Conservation (phyloP, 2,329 filamentous ascomycete species). For the Thelonectria olida region DNA sequence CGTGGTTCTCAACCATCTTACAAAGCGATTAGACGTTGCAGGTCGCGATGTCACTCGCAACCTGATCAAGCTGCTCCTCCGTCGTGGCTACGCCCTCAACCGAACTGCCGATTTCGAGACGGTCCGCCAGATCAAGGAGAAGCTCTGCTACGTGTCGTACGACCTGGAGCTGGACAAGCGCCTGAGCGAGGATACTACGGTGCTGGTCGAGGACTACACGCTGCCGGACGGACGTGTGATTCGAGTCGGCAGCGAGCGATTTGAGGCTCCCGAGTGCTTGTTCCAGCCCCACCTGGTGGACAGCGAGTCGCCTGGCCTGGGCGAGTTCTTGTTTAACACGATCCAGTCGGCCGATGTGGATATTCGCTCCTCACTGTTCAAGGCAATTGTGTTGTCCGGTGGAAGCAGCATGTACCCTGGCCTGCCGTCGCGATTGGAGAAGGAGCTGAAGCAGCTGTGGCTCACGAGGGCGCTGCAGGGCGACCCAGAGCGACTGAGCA, state of each 20-base stretch:
- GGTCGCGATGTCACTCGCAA: conserved; percentile 98
- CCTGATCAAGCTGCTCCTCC: conserved; percentile 91
- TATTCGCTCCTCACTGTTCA: conserved; percentile 92
- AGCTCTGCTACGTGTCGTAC: conserved; percentile 99
- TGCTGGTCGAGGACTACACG: conserved; percentile 97
- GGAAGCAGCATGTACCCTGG: conserved; percentile 99
- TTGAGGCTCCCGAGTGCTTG: conserved; percentile 96
- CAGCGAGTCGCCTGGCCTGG: conserved; percentile 95
- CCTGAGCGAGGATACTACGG: conserved; percentile 95
- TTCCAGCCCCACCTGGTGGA: conserved; percentile 99
- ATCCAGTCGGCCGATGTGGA: conserved; percentile 97
- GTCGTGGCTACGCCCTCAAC: conserved; percentile 96
- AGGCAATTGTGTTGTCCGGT: conserved; percentile 95
- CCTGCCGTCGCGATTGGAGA: conserved; percentile 91
- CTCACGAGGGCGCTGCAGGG: conserved; percentile 89
- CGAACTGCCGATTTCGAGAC: conserved; percentile 99
- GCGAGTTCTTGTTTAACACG: conserved; percentile 98
- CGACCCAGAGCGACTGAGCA: conserved; percentile 92
- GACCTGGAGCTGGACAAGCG: conserved; percentile 96
- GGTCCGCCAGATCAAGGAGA: conserved; percentile 99
- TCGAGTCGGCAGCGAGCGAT: conserved; percentile 93
- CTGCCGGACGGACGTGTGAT: conserved; percentile 96
- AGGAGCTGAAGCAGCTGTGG: conserved; percentile 99
- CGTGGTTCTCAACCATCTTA: conserved; percentile 96
- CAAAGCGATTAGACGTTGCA: conserved; percentile 90